Percentiles rank a stretch among this genome's conserved stretches.
phyloP scores from a whole-genome alignment of 176 grass and related monocot species.

The Saccharum spontaneum region DNA sequence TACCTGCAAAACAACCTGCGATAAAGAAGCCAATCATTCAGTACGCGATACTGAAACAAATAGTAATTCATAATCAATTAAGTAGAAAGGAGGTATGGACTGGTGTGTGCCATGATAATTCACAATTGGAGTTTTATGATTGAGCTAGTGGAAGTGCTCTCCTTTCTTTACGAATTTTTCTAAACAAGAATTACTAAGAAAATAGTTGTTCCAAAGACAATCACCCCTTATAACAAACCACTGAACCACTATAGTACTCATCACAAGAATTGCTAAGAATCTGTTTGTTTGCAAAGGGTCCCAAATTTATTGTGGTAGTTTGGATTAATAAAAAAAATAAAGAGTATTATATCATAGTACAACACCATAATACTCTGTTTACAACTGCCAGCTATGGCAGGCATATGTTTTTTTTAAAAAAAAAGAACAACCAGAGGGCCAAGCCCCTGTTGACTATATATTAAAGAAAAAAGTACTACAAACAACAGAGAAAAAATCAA shows the following conservation, averaged over 20 bases:
- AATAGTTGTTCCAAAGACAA: constrained; percentile 10
- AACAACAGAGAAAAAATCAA: neutral
- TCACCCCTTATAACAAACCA: neutral
- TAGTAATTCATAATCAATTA: neutral
- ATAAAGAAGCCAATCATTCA: neutral
- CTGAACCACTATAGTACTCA: neutral
- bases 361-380: neutral
- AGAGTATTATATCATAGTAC: neutral
- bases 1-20: constrained; percentile 19
- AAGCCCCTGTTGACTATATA: neutral
- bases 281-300: neutral
- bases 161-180: neutral
- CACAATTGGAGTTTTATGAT: neutral
- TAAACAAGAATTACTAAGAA: constrained; percentile 4
- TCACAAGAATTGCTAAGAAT: neutral
- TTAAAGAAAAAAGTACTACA: neutral
- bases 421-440: neutral
- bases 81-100: neutral
- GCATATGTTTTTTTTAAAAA: neutral
- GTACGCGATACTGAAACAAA: neutral
- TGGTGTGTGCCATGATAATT: neutral
- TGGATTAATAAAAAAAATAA: neutral
- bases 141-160: neutral
- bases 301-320: neutral
- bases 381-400: neutral